phyloP scores from a whole-genome alignment of 306 rosid genomes.

The Inga oerstediana region DNA sequence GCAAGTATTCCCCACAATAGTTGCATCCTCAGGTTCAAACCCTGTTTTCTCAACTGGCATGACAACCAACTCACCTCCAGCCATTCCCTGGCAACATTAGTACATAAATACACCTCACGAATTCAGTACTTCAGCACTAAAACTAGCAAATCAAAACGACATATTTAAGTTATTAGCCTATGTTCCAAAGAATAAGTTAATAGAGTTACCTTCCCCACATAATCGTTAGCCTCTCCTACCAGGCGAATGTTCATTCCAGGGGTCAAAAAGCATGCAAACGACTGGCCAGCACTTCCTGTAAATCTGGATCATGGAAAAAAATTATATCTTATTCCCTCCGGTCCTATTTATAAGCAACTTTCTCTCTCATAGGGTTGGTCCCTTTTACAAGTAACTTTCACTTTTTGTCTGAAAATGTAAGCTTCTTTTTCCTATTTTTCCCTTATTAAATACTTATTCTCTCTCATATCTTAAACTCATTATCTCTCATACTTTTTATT shows the following conservation, averaged over 20 bases:
- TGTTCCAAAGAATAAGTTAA: not conserved
- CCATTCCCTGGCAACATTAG: constrained; percentile 72
- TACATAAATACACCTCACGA: constrained; percentile 29
- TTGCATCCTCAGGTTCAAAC: constrained; percentile 89
- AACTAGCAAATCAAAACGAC: not conserved
- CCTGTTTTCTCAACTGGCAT: constrained; percentile 84
- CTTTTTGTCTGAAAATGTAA: no score
- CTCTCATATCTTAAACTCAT: no score
- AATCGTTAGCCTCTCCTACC: constrained; percentile 96
- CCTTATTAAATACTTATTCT: no score
- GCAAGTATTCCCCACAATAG: constrained; percentile 97
- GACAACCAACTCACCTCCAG: constrained; percentile 94
- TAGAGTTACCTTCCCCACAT: constrained; percentile 85
- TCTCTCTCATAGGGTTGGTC: no score
- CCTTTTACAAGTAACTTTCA: no score
- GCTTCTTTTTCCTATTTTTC: no score
- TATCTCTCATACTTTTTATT: no score
- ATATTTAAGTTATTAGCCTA: not conserved
- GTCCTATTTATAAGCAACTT: no score
- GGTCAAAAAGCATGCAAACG: constrained; percentile 95
- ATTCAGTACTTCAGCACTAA: not conserved
- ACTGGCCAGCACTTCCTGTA: constrained; percentile 97
- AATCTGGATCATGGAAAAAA: constrained; percentile 57
- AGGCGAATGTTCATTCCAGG: constrained; percentile 98
- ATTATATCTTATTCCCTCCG: not conserved